These are phyloP conservation scores for Cercophora scortea DNA, from an alignment of 495 filamentous ascomycete genomes.

Conservation along the genomic window DNA sequence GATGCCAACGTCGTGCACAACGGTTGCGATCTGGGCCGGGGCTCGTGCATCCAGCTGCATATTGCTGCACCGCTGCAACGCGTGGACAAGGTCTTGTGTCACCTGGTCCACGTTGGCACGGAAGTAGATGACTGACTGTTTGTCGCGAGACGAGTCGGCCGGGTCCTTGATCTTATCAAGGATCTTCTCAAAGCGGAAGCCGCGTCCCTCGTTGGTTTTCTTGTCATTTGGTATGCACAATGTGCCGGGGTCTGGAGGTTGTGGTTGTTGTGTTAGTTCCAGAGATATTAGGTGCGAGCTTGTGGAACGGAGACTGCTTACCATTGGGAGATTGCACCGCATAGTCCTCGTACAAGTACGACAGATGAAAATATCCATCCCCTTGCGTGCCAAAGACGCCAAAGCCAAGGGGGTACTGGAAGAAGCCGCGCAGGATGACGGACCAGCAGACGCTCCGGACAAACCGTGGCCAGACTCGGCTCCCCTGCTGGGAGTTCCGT, in stretches of 20 bases:
- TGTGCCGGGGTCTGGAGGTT: neutral
- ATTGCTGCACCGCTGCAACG: neutral
- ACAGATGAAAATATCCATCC: neutral
- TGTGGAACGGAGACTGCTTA: neutral
- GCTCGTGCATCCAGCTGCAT: neutral
- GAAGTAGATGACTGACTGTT: neutral
- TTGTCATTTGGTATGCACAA: neutral
- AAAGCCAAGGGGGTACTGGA: slow-evolving; percentile 2
- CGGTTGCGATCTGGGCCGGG: neutral
- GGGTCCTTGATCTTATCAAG: neutral
- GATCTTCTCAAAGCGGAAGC: neutral
- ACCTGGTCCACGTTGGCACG: neutral
- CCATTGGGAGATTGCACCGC: neutral
- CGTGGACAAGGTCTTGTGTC: neutral
- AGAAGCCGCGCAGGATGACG: neutral
- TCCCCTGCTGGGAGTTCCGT: neutral
- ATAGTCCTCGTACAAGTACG: neutral
- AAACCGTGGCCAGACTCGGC: neutral
- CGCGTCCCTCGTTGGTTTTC: neutral
- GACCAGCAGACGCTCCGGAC: neutral
- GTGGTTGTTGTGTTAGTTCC: neutral
- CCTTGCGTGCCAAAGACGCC: slow-evolving; percentile 1
- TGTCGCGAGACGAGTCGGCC: neutral
- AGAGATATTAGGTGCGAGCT: neutral
- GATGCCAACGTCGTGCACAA: neutral